Evolutionary conservation across 176 grass and related monocot genomes (phyloP), one percentile per base, ranked within the genome.

Genomic region (Carex myosuroides): DNA sequence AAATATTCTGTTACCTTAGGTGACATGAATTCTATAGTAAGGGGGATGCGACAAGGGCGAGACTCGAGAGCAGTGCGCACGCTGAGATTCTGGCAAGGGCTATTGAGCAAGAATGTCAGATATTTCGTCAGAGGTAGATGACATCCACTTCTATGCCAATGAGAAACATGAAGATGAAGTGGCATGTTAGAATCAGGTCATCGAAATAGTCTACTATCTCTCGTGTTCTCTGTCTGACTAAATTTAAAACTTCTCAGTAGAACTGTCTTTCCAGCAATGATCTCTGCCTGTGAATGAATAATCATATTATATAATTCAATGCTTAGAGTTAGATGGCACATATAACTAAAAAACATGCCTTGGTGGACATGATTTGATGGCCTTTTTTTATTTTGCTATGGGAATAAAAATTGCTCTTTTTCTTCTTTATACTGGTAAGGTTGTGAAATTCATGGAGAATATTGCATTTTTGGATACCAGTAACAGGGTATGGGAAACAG

Each of bases 151-250:
- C n/a, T n/a, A n/a, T n/a, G n/a, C n/a, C n/a, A n/a, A 35, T 82
- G 82, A 91, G 72, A 79, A 92, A 95, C 91, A 95, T 89, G 93
- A 92, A 90, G 54, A 95, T 1, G 12, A 90, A 79, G 66, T 88
- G 90, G 50, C 59, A 39, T 67, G 66, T 83, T 66, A 66, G 76
- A 50, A 78, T 83, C 11, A 87, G 61, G 37, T 65, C 59, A 11
- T 64, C 58, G 0, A 92, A 30, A 21, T 80, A 87, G 17, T 61
- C 61, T 11, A 64, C 42, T 70, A 83, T 80, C 48, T 83, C 42
- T 5, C 13, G 3, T 54, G 88, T 82, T 0, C 88, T 60, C 33
- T 48, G 18, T 6, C 39, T 41, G 5, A 2, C 29, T 60, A 21
- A 89, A 84, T 73, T 83, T 75, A 17, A 77, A 37, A n/a, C 16